These are phyloP conservation scores for Eimeria zaria DNA, from an alignment of 169 alveolate species.

Conservation along the genomic window DNA sequence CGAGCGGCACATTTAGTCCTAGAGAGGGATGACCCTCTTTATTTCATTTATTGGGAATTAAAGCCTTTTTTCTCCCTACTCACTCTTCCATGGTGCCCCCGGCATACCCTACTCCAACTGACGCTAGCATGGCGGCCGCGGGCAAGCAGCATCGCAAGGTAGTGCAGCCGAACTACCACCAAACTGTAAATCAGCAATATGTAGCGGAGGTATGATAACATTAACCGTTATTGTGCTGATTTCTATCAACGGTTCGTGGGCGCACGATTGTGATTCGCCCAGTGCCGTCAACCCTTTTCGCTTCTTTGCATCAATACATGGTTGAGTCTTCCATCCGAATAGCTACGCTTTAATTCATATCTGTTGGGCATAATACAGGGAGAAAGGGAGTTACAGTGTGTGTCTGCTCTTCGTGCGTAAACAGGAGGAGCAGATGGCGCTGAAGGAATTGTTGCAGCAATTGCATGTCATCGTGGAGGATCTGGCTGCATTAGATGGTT, in stretches of 20 bases:
- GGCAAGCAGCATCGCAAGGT: slow-evolving; percentile 60
- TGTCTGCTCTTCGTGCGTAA: slow-evolving; percentile 6
- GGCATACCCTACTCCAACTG: slow-evolving; percentile 51
- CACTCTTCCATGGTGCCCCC: slow-evolving; percentile 69
- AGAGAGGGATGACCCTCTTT: slow-evolving; percentile 58
- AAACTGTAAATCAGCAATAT: slow-evolving; percentile 21
- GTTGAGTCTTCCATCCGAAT: neutral
- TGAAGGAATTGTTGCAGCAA: slow-evolving; percentile 70
- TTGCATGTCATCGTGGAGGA: slow-evolving; percentile 68
- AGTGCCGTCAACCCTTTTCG: neutral
- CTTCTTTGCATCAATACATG: neutral
- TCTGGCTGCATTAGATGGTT: slow-evolving; percentile 49
- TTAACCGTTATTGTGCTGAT: neutral
- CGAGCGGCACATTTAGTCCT: neutral
- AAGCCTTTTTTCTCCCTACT: slow-evolving; percentile 15
- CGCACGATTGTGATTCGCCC: neutral
- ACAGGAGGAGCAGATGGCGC: slow-evolving; percentile 72
- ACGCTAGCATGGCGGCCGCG: slow-evolving; percentile 69
- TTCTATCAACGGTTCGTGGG: neutral
- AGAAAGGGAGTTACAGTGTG: neutral
- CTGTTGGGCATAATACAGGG: neutral
- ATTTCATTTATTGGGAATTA: neutral
- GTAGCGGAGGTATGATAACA: slow-evolving; percentile 41
- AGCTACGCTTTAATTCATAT: neutral
- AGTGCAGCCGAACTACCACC: slow-evolving; percentile 18